Percentiles rank a stretch among this genome's conserved stretches.
phyloP scores from a whole-genome alignment of 352 stramenopile genomes.

The Phytophthora litchii region DNA sequence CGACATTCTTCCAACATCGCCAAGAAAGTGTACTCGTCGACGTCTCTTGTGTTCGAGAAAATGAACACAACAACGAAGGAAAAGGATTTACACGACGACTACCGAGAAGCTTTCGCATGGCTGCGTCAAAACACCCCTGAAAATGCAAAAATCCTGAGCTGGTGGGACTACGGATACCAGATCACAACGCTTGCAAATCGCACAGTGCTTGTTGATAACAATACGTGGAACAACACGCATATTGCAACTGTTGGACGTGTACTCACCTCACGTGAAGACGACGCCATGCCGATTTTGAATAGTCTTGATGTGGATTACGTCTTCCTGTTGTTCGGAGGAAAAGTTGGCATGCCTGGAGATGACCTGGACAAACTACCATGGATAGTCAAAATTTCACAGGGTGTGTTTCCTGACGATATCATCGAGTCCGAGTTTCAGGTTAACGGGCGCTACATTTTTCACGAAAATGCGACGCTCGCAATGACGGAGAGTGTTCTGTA shows the following conservation, averaged over 20 bases:
- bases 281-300: conserved; percentile 70
- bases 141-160: conserved; percentile 77
- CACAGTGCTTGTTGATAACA: conserved; percentile 94
- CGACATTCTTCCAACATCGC: conserved; percentile 66
- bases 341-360: conserved; percentile 74
- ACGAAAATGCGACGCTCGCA: conserved; percentile 71
- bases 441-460: conserved; percentile 72
- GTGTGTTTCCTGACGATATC: conserved; percentile 81
- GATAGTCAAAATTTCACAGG: conserved; percentile 92
- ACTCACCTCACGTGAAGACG: conserved; percentile 68
- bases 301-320: conserved; percentile 86
- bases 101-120: conserved; percentile 86
- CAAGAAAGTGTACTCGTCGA: conserved; percentile 81
- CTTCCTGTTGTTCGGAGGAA: conserved; percentile 77
- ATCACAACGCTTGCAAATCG: conserved; percentile 83
- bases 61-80: conserved; percentile 54
- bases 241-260: conserved; percentile 94
- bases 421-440: conserved; percentile 87
- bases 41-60: conserved; percentile 73
- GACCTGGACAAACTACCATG: conserved; percentile 95
- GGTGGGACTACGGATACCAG: conserved; percentile 91
- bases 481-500: conserved; percentile 92
- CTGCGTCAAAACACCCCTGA: conserved; percentile 70
- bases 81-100: conserved; percentile 70
- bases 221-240: conserved; percentile 98